These are phyloP conservation scores for Taxawa tesnikishii DNA, from an alignment of 2,329 filamentous ascomycete species.

Conservation along the genomic window DNA sequence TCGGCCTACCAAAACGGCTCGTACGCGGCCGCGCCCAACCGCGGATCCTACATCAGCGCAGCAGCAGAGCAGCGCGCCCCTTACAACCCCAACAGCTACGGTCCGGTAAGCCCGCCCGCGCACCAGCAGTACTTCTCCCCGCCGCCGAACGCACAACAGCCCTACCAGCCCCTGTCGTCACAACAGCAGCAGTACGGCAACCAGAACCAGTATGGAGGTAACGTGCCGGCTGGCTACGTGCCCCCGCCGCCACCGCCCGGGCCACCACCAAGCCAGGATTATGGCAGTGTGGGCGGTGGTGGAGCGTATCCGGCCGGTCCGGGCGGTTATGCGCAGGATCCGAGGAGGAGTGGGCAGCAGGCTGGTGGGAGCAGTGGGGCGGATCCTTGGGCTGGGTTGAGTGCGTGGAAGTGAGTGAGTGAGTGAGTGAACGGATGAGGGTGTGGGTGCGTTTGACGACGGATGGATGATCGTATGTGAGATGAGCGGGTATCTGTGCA, in stretches of 20 bases:
- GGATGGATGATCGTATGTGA: no score
- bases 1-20: constrained; percentile 11
- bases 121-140: constrained; percentile 44
- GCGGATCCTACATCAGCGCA: constrained; percentile 5
- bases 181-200: constrained; percentile 19
- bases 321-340: constrained; percentile 41
- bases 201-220: no score
- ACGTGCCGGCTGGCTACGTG: constrained; percentile 51
- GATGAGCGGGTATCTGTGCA: no score
- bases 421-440: not conserved
- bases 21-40: constrained; percentile 4
- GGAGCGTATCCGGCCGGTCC: constrained; percentile 33
- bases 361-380: no score
- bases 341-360: constrained; percentile 25
- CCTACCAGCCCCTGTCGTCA: constrained; percentile 18
- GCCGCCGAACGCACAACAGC: constrained; percentile 24
- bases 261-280: constrained; percentile 44
- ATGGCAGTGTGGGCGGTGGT: constrained; percentile 32
- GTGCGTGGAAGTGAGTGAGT: constrained; percentile 54
- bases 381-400: constrained; percentile 63
- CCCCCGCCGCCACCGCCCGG: constrained; percentile 56
- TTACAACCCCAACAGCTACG: constrained; percentile 38
- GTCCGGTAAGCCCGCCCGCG: constrained; percentile 39
- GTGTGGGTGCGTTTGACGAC: not conserved
- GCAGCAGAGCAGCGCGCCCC: constrained; percentile 4